Base-by-base conservation (phyloP, 2,329 filamentous ascomycete species). In the Periconia digitata region DNA sequence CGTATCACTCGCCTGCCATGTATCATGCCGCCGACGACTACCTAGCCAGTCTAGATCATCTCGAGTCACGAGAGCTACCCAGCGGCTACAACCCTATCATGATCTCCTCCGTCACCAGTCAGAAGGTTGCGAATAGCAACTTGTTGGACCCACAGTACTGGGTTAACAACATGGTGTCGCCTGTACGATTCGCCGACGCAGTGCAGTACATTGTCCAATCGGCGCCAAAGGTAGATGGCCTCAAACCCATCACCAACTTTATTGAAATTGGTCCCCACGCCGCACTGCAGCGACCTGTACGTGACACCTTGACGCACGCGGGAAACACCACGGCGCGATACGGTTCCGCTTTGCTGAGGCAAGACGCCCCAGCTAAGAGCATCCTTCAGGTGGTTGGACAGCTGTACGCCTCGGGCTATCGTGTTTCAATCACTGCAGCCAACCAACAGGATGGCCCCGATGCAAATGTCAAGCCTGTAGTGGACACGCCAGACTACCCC, bases 1-100 rank as follows among this genome's bases (percentile, higher is more conserved):
- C 75, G 0, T 78, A 76, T 44, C 75, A 77, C 44, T 74, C 70
- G 1, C 60, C 65, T 20, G 72, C 74, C 20, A 74, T 74, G 72
- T 13, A 61, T 3, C 47, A 59, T 1, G 66, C 63, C 3, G 36
- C 43, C 3, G 17, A 32, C 3, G 35, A 46, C 23, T 46, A 46
- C 18, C 16, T 39, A 5, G 20, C 29, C 17, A 15, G n/a, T 17
- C 24, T 44, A 8, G 29, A 20, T 12, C 20, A 12, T 6, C 32
- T 34, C 34, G 42, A 44, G 17, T n/a, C 42, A 8, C 22, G 42
- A 22, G 43, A 73, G 47, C 73, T 71, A 70, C 21, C 15, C 32
- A 22, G 10, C 21, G 16, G 34, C 15, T 5, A 21, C 3, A 16
- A 16, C 22, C 32, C 49, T 63, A 4, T 48, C 60, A 38, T 44